These are phyloP conservation scores for Tetratostichococcus sp. DNA, from an alignment of 139 green algal species.

Conservation along the genomic window DNA sequence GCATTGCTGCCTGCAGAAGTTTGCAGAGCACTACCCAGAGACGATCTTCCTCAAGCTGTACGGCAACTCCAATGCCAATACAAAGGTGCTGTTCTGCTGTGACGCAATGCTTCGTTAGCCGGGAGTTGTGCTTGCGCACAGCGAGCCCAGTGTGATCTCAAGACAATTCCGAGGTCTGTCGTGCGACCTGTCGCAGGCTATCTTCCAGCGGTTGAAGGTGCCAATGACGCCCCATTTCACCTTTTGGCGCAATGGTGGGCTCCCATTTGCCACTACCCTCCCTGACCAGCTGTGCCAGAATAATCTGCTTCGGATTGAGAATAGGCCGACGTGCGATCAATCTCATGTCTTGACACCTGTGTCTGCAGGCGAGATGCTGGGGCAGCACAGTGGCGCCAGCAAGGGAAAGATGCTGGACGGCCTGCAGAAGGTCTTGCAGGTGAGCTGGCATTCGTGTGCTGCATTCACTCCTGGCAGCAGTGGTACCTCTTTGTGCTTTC, in stretches of 20 bases:
- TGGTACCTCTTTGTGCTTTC: no score
- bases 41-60: constrained; percentile 48
- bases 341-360: no score
- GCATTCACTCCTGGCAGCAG: no score
- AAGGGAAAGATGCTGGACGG: constrained; percentile 9
- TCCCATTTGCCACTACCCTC: background rate
- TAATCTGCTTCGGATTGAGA: no score
- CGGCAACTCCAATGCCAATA: constrained; percentile 43
- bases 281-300: no score
- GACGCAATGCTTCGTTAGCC: no score
- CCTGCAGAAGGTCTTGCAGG: background rate
- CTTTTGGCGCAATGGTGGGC: constrained; percentile 21
- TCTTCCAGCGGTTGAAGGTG: constrained; percentile 9
- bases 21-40: constrained; percentile 34
- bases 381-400: constrained; percentile 7
- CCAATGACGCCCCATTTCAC: constrained; percentile 15
- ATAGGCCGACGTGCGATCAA: no score
- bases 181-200: background rate
- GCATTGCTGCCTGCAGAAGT: constrained; percentile 22
- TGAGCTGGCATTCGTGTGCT: background rate
- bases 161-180: background rate
- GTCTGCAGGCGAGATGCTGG: constrained; percentile 8
- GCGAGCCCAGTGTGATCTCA: no score
- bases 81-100: no score
- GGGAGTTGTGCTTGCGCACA: no score